A percentile compares a stretch with the other conserved stretches of the same genome.
Evolutionary conservation across 257 asterid genomes (phyloP).

Genomic region (Salvia miltiorrhiza): DNA sequence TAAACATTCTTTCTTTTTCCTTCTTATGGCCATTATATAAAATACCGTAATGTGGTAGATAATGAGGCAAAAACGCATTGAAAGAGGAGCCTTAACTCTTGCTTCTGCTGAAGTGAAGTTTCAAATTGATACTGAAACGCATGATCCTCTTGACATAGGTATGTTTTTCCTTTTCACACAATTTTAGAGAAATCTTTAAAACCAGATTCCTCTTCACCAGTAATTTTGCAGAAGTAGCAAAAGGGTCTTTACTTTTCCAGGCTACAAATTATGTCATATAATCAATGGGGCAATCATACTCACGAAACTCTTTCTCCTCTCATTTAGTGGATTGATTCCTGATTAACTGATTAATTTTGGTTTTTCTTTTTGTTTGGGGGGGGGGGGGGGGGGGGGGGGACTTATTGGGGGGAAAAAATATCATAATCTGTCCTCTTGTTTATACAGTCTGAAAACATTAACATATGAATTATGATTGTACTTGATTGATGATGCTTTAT

Average conservation of each 20-base stretch:
- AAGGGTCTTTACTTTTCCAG: neutral
- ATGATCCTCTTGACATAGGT: slow-evolving; percentile 99
- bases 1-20: neutral
- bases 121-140: slow-evolving; percentile 97
- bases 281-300: slow-evolving; percentile 4
- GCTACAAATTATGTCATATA: neutral
- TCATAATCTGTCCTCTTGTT: neutral
- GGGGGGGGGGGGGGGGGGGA: neutral
- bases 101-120: slow-evolving; percentile 99
- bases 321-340: neutral
- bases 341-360: too few species aligned
- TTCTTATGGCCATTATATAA: neutral
- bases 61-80: slow-evolving; percentile 97
- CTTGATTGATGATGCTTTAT: neutral
- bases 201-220: neutral
- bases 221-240: slow-evolving; percentile 12
- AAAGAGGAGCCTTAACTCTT: slow-evolving; percentile 96
- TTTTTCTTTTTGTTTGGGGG: too few species aligned
- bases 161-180: slow-evolving; percentile 24
- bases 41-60: slow-evolving; percentile 45
- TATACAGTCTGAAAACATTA: neutral
- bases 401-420: neutral
- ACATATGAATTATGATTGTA: neutral
- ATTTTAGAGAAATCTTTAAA: neutral
- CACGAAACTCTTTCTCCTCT: neutral